Evolutionary conservation across 2,329 filamentous ascomycete species (phyloP).

Genomic region (Pseudogymnoascus sp.): DNA sequence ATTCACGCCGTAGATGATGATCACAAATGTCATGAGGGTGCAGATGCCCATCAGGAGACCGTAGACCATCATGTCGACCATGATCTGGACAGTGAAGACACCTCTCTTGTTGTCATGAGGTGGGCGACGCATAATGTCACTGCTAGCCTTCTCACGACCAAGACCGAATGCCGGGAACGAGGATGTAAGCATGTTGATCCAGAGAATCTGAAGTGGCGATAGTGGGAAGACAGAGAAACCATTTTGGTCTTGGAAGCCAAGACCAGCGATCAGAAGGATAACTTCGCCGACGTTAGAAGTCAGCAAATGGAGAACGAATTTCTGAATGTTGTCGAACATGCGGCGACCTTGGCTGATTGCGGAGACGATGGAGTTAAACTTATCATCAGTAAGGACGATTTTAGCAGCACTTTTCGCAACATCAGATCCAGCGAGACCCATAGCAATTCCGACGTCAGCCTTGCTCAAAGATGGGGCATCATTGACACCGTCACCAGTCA

Average conservation of each 20-base stretch:
- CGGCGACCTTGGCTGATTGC: conserved; percentile 45
- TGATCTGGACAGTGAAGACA: conserved; percentile 44
- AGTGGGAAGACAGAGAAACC: conserved; percentile 49
- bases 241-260: conserved; percentile 47
- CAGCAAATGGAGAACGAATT: conserved; percentile 48
- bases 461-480: conserved; percentile 45
- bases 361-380: conserved; percentile 45
- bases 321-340: conserved; percentile 48
- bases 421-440: conserved; percentile 54
- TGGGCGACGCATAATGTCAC: conserved; percentile 45
- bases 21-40: conserved; percentile 41
- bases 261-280: conserved; percentile 46
- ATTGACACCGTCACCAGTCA: conserved; percentile 51
- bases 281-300: conserved; percentile 50
- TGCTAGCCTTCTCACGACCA: conserved; percentile 45
- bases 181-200: conserved; percentile 57
- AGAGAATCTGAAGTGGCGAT: conserved; percentile 50
- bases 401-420: conserved; percentile 54
- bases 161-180: conserved; percentile 53
- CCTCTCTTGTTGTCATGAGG: conserved; percentile 42
- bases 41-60: conserved; percentile 43
- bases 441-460: conserved; percentile 50
- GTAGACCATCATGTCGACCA: conserved; percentile 46
- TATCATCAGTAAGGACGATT: conserved; percentile 47
- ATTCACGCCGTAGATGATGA: conserved; percentile 43